phyloP scores from a whole-genome alignment of 768 basidiomycete species.

The Pholiota conissans region DNA sequence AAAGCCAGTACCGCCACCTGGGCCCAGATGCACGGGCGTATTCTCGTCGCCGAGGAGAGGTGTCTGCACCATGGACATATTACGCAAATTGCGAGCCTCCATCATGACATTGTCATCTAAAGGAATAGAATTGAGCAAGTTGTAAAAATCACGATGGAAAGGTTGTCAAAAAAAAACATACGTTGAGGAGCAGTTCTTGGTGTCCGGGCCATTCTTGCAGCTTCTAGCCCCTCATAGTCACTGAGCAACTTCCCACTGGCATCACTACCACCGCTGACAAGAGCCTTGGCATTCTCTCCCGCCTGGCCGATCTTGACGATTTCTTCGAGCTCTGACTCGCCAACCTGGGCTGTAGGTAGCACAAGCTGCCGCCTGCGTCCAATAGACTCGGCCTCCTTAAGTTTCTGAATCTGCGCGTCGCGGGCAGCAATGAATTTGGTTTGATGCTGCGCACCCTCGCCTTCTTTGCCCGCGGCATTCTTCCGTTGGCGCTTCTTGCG shows the following conservation, averaged over 20 bases:
- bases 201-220: conserved; percentile 89
- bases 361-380: conserved; percentile 82
- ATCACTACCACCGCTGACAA: conserved; percentile 81
- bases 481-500: conserved; percentile 86
- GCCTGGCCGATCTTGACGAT: conserved; percentile 98
- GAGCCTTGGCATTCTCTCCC: conserved; percentile 82
- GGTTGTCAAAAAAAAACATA: no score
- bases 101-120: conserved; percentile 92
- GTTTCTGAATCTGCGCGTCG: conserved; percentile 95
- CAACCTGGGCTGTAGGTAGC: conserved; percentile 89
- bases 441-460: conserved; percentile 61
- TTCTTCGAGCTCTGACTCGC: conserved; percentile 92
- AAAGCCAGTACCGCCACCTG: conserved; percentile 87
- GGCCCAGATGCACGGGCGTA: conserved; percentile 79
- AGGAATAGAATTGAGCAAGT: not conserved
- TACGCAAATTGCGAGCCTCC: conserved; percentile 93
- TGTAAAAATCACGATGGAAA: no score
- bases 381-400: conserved; percentile 97
- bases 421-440: conserved; percentile 96
- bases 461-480: conserved; percentile 60
- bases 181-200: conserved; percentile 93
- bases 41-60: conserved; percentile 97
- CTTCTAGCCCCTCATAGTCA: conserved; percentile 89
- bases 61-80: conserved; percentile 90
- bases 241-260: conserved; percentile 85